Evolutionary conservation across 805 yeast genomes (phyloP).

Genomic region (Ogataea methanolica): DNA sequence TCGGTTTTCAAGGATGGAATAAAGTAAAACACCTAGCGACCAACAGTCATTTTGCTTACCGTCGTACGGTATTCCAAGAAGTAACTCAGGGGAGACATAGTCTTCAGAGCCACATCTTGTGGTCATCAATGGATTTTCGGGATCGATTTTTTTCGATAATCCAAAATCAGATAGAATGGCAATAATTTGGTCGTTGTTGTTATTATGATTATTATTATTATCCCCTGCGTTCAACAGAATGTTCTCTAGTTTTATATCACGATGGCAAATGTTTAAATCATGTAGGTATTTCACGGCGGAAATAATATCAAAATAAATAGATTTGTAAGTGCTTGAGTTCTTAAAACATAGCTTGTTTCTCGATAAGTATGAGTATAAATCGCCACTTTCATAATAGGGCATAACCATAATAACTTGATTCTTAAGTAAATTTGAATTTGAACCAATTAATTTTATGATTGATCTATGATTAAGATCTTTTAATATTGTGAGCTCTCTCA

Average conservation of each 20-base stretch:
- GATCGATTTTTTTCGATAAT: conserved; percentile 64
- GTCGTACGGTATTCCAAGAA: conserved; percentile 87
- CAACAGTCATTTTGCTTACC: conserved; percentile 91
- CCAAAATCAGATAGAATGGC: conserved; percentile 86
- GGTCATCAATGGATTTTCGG: conserved; percentile 57
- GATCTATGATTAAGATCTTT: conserved; percentile 60
- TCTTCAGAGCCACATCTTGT: conserved; percentile 97
- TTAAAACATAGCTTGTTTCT: conserved; percentile 26
- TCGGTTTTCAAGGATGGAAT: conserved; percentile 77
- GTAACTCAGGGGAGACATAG: conserved; percentile 89
- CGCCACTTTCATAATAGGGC: conserved; percentile 83
- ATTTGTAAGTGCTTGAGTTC: conserved; percentile 45
- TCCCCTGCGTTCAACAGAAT: conserved; percentile 37
- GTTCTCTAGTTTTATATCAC: conserved; percentile 90
- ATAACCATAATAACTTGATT: conserved; percentile 47
- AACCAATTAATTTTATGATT: conserved; percentile 57
- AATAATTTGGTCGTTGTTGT: conserved; percentile 20
- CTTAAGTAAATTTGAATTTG: conserved; percentile 29
- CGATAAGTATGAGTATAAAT: conserved; percentile 62
- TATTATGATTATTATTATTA: background rate
- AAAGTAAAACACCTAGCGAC: conserved; percentile 92
- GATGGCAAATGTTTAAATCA: conserved; percentile 63
- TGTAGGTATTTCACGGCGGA: conserved; percentile 74
- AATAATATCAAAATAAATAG: conserved; percentile 67
- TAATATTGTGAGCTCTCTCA: conserved; percentile 73